Percentiles rank a stretch among this genome's conserved stretches.
Conservation (phyloP, 2,329 filamentous ascomycete genomes). For the Claviceps sp. region DNA sequence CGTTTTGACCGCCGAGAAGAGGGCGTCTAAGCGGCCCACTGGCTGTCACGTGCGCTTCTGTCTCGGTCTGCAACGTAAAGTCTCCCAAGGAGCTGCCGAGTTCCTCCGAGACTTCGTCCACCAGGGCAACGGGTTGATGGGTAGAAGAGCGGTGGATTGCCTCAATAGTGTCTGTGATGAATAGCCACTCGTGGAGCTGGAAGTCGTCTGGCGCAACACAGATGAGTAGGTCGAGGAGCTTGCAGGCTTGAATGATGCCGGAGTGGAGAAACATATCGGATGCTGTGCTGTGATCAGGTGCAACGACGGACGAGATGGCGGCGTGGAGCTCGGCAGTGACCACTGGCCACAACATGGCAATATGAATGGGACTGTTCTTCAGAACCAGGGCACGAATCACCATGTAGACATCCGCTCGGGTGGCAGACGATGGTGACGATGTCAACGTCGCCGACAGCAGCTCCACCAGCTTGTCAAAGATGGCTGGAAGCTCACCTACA, state of each 20-base stretch:
- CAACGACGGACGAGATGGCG: slow-evolving; percentile 61
- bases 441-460: slow-evolving; percentile 70
- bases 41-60: slow-evolving; percentile 22
- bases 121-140: slow-evolving; percentile 60
- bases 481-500: slow-evolving; percentile 55
- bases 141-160: slow-evolving; percentile 70
- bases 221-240: slow-evolving; percentile 80
- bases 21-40: slow-evolving; percentile 28
- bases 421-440: slow-evolving; percentile 83
- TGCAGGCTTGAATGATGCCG: slow-evolving; percentile 79
- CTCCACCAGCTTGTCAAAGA: slow-evolving; percentile 78
- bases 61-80: slow-evolving; percentile 22
- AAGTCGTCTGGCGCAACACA: slow-evolving; percentile 87
- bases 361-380: slow-evolving; percentile 63
- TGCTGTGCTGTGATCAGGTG: slow-evolving; percentile 47
- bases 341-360: slow-evolving; percentile 80
- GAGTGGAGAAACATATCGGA: slow-evolving; percentile 64
- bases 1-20: slow-evolving; percentile 38
- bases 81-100: slow-evolving; percentile 35
- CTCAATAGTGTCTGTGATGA: slow-evolving; percentile 92
- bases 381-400: slow-evolving; percentile 71
- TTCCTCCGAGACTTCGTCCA: slow-evolving; percentile 72
- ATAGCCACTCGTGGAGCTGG: slow-evolving; percentile 96
- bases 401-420: slow-evolving; percentile 81
- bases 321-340: slow-evolving; percentile 76